Conservation (phyloP, 306 rosid genomes). For the Medicago ruthenica region DNA sequence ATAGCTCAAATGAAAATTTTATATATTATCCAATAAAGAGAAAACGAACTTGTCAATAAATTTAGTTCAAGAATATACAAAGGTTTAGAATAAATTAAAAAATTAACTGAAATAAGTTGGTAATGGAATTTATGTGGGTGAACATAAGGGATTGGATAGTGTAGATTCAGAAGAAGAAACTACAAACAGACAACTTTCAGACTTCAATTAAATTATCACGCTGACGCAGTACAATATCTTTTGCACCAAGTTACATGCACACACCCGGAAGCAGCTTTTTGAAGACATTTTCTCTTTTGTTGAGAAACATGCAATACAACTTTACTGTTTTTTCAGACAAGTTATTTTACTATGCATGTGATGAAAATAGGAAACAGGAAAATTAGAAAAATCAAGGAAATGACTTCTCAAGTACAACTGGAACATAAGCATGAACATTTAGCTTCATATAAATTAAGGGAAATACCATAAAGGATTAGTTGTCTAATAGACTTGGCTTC, state of each 20-base stretch:
- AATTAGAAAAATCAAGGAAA: conserved; percentile 21
- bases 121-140: conserved; percentile 4
- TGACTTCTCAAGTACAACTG: not conserved
- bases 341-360: conserved; percentile 20
- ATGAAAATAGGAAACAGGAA: conserved; percentile 2
- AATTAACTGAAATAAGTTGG: not conserved
- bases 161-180: conserved; percentile 27
- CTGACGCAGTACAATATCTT: not conserved
- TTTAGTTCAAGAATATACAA: conserved; percentile 12
- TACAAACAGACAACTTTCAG: conserved; percentile 6
- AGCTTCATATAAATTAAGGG: conserved; percentile 7
- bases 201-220: conserved; percentile 20
- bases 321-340: conserved; percentile 6
- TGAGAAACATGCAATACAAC: conserved; percentile 11
- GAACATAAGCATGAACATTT: not conserved
- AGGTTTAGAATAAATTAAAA: not conserved
- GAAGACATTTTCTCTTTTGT: not conserved
- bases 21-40: conserved; percentile 24
- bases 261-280: conserved; percentile 20
- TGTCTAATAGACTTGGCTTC: conserved; percentile 14
- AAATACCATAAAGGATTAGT: conserved; percentile 13
- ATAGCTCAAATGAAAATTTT: not conserved
- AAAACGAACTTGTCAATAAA: not conserved
- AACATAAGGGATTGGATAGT: conserved; percentile 4
- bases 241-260: conserved; percentile 24